Evolutionary conservation across 345 rosid genomes (phyloP).

Genomic region (Luvunga scandens): DNA sequence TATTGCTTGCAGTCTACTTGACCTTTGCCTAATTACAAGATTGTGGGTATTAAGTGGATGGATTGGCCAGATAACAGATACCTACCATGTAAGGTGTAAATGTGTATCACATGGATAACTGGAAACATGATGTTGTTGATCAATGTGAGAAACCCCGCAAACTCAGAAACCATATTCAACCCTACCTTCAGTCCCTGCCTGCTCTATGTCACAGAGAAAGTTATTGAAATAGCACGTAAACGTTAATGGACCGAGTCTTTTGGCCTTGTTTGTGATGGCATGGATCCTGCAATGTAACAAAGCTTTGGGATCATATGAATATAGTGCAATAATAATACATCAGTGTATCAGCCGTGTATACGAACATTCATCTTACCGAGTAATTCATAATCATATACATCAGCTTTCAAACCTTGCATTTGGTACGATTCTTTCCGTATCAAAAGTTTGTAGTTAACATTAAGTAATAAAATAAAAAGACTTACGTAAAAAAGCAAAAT

Average conservation of each 20-base stretch:
- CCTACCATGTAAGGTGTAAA: neutral
- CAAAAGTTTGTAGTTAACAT: neutral
- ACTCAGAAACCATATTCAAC: neutral
- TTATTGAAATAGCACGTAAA: no score
- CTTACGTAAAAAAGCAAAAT: neutral
- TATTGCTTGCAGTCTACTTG: slow-evolving; percentile 38
- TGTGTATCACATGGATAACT: neutral
- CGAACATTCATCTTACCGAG: neutral
- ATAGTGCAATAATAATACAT: neutral
- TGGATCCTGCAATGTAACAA: neutral
- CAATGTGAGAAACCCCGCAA: neutral
- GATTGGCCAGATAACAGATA: neutral
- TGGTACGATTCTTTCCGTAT: neutral
- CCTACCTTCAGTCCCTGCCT: neutral
- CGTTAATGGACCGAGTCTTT: neutral
- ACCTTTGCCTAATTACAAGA: slow-evolving; percentile 16
- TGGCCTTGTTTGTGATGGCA: neutral
- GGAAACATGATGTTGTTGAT: neutral
- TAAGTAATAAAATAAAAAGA: no score
- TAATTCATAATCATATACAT: neutral
- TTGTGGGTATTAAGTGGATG: neutral
- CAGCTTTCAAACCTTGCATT: neutral
- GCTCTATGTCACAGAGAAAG: neutral
- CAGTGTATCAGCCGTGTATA: slow-evolving; percentile 1
- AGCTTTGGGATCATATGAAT: neutral